Base-by-base conservation (phyloP, 306 rosid genomes). In the Castanea crenata region DNA sequence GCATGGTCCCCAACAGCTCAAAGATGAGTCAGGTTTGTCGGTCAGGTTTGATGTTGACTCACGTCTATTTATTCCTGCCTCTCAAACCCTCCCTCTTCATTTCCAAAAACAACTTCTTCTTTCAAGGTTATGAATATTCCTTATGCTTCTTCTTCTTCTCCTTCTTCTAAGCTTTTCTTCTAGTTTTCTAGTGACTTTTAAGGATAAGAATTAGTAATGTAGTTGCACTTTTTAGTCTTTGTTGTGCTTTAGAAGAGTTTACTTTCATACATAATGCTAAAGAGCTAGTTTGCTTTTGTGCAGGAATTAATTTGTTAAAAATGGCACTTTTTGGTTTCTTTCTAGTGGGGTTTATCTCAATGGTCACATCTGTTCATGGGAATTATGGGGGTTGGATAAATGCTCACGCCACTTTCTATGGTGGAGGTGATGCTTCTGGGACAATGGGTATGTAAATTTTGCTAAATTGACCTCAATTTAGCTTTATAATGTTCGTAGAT, bases 351-450 rank as follows among this genome's bases (percentile, higher is more conserved):
- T 82, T 86, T 75, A 2, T 88, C 70, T 73, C 87, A 61, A 41
- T 83, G 55, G 46, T 87, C 55, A 83, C 88, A 20, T 81, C 76
- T 61, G 92, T 82, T 46, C 49, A 75, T 61, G 91, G 90, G 13
- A 83, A 87, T 80, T 81, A 82, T 78, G 76, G 85, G 7, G 94
- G 94, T 49, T 92, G 97, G 97, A 84, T 73, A 27, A 87, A 85
- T 82, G 97, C 93, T 76, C 97, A 90, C 78, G 97, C 97, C 71
- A 92, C 97, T 71, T 92, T 92, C 88, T 92, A 92, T 70, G 97
- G 97, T 4, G 97, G 94, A 4, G 85, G 91, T 74, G 97, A 92
- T 86, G 94, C 97, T 81, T 89, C 97, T 38, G 97, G 97, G 18
- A 92, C 97, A 72, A 90, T 92, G 94, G 97, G 94, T 92, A 88